Evolutionary conservation across 345 rosid genomes (phyloP).

Genomic region (Populus pruinosa): DNA sequence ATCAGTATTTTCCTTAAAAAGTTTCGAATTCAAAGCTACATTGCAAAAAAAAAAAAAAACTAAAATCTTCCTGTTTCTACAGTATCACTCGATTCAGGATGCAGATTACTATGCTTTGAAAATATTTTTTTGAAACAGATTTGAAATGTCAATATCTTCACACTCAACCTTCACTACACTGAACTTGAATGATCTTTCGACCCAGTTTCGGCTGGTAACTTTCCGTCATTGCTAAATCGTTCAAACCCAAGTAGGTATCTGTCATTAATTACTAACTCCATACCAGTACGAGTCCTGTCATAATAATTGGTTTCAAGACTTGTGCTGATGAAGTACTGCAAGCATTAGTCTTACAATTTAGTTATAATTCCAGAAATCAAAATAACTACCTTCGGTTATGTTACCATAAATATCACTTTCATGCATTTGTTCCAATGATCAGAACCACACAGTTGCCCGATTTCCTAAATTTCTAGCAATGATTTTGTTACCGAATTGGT

Average conservation of each 20-base stretch:
- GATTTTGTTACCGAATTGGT: not conserved
- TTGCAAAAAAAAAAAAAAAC: too few species aligned
- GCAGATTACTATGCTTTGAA: too few species aligned
- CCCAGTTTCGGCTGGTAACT: not conserved
- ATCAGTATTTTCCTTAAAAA: too few species aligned
- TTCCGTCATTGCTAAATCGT: not conserved
- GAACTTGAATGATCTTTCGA: not conserved
- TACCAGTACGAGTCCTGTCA: not conserved
- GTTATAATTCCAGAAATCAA: not conserved
- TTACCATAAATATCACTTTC: not conserved
- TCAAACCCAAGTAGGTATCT: slow-evolving; percentile 4
- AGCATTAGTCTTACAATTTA: not conserved
- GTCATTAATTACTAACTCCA: not conserved
- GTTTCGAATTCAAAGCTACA: too few species aligned
- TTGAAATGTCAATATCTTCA: not conserved
- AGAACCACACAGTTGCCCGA: not conserved
- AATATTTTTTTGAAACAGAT: too few species aligned
- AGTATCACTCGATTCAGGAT: too few species aligned
- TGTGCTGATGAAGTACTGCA: not conserved
- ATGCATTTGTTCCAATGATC: not conserved
- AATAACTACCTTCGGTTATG: not conserved
- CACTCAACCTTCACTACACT: not conserved
- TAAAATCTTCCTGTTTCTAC: too few species aligned
- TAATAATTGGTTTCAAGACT: not conserved
- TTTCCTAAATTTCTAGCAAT: not conserved